Evolutionary conservation across 164 flowering plant species (phyloP).

Genomic region (Piper longum): DNA sequence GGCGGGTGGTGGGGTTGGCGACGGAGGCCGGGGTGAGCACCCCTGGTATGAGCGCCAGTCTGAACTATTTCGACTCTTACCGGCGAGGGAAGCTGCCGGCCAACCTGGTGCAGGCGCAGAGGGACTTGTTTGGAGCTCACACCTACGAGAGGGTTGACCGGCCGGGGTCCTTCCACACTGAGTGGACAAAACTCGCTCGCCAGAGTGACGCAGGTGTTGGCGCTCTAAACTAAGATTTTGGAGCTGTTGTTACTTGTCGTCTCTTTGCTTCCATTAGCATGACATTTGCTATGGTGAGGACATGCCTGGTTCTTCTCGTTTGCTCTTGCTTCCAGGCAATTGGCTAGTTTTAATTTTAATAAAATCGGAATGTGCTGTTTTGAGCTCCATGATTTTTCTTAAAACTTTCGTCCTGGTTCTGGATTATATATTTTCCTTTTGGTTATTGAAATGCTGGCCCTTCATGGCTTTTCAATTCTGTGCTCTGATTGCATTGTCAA

Average conservation of each 20-base stretch:
- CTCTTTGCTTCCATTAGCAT: neutral
- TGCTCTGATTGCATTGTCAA: too few species aligned
- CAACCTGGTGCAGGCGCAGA: conserved; percentile 37
- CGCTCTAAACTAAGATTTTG: conserved; percentile 6
- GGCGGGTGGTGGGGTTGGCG: conserved; percentile 19
- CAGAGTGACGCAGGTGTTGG: conserved; percentile 10
- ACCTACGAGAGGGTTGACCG: conserved; percentile 31
- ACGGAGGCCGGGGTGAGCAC: conserved; percentile 20
- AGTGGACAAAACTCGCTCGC: conserved; percentile 26
- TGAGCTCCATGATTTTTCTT: too few species aligned
- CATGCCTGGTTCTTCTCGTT: neutral
- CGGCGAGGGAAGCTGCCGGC: conserved; percentile 32
- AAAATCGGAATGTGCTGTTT: too few species aligned
- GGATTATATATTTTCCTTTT: too few species aligned
- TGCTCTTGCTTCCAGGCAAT: neutral
- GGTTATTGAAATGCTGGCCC: too few species aligned
- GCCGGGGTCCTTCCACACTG: conserved; percentile 21
- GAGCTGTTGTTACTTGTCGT: neutral
- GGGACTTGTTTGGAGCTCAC: conserved; percentile 36
- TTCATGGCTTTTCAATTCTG: too few species aligned
- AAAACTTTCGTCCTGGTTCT: too few species aligned
- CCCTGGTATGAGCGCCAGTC: conserved; percentile 36
- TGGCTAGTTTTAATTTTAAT: too few species aligned
- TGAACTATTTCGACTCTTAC: conserved; percentile 29
- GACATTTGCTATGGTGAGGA: neutral